A percentile compares a stretch with the other conserved stretches of the same genome.
Conservation (phyloP, 2,329 filamentous ascomycete genomes). For the Trichoderma sp. region DNA sequence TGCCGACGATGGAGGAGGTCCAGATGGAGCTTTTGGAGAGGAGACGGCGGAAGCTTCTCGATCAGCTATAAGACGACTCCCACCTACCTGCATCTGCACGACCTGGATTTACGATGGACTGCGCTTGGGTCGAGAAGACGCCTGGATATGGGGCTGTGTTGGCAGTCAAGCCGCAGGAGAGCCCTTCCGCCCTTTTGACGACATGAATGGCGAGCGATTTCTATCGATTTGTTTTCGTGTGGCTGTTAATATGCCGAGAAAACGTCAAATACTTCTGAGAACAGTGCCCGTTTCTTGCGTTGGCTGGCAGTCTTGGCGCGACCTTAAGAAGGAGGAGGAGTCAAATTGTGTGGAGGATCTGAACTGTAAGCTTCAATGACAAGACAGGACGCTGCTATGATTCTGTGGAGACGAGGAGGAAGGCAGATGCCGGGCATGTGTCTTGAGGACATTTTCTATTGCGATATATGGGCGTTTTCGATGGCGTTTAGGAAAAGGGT, state of each 20-base stretch:
- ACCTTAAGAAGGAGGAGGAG: background rate
- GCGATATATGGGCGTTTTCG: background rate
- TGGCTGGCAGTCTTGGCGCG: background rate
- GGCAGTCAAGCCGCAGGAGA: background rate
- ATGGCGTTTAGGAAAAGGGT: slow-evolving; percentile 17
- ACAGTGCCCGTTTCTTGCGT: too few species aligned
- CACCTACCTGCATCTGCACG: background rate
- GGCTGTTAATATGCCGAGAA: background rate
- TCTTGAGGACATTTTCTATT: background rate
- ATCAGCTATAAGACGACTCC: slow-evolving; percentile 62
- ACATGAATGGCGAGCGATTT: background rate
- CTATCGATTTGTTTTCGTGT: background rate
- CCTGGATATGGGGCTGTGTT: too few species aligned
- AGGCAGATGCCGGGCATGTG: background rate
- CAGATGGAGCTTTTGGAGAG: slow-evolving; percentile 89
- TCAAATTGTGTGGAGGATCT: too few species aligned
- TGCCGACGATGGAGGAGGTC: slow-evolving; percentile 90
- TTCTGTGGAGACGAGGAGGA: background rate
- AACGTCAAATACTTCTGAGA: background rate
- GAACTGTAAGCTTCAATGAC: background rate
- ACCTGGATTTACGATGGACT: background rate
- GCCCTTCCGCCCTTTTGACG: background rate
- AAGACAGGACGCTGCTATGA: background rate
- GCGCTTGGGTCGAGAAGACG: background rate
- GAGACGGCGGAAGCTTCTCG: slow-evolving; percentile 77